Conservation (phyloP, 108 stramenopile species). For the Epithemia pelagica region DNA sequence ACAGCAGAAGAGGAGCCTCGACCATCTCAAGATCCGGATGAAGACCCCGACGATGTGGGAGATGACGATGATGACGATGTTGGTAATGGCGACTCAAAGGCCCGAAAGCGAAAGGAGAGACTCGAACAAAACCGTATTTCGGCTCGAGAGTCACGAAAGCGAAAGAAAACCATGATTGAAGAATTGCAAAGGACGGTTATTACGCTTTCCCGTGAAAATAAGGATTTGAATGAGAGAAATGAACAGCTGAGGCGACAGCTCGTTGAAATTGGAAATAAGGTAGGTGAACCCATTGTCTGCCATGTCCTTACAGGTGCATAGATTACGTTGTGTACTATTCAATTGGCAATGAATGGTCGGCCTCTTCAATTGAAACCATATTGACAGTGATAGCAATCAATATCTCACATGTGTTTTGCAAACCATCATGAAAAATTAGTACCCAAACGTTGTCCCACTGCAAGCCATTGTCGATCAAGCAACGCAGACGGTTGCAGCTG, state of each 20-base stretch:
- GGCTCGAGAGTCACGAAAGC: conserved; percentile 77
- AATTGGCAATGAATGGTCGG: background rate
- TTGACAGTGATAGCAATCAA: background rate
- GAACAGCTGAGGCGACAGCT: conserved; percentile 59
- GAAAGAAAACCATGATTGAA: conserved; percentile 89
- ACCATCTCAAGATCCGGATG: background rate
- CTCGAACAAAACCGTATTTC: conserved; percentile 88
- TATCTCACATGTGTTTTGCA: conserved; percentile 1
- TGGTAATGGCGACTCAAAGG: conserved; percentile 16
- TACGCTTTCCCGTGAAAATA: conserved; percentile 73
- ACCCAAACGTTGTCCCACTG: conserved; percentile 66
- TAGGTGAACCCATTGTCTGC: conserved; percentile 13
- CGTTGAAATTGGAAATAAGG: conserved; percentile 74
- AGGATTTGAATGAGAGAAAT: conserved; percentile 77
- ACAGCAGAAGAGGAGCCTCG: background rate
- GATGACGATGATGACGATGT: conserved; percentile 18
- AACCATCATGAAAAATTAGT: conserved; percentile 21
- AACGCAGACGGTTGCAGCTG: background rate
- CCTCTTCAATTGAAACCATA: background rate
- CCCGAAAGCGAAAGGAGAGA: conserved; percentile 66
- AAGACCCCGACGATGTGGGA: background rate
- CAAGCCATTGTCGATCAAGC: conserved; percentile 54
- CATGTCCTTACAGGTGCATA: no score
- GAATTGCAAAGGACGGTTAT: conserved; percentile 84
- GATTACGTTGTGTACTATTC: background rate